Evolutionary conservation across 2,329 filamentous ascomycete genomes (phyloP).

Genomic region (Fonsecaea monophora): DNA sequence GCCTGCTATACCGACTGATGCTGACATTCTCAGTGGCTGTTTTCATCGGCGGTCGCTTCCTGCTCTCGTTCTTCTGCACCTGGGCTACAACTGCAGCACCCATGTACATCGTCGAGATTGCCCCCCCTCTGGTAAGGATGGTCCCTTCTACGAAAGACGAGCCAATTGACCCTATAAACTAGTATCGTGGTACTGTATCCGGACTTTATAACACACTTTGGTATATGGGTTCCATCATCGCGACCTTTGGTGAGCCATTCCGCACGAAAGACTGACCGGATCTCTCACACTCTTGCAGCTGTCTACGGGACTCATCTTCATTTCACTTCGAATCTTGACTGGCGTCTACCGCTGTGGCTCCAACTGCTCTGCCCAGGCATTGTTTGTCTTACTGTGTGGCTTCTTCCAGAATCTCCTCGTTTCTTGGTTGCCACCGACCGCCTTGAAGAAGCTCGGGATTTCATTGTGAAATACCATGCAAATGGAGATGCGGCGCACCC

Average conservation of each 20-base stretch:
- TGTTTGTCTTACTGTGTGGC: slow-evolving; percentile 62
- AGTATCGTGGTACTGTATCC: slow-evolving; percentile 55
- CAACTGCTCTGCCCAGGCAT: slow-evolving; percentile 67
- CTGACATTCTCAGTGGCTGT: slow-evolving; percentile 38
- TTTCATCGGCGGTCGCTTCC: slow-evolving; percentile 59
- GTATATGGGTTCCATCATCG: slow-evolving; percentile 60
- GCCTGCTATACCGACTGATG: not conserved
- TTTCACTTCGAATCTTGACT: slow-evolving; percentile 56
- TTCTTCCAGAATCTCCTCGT: slow-evolving; percentile 66
- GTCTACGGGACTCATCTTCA: slow-evolving; percentile 28
- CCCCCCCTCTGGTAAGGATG: slow-evolving; percentile 49
- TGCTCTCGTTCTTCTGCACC: slow-evolving; percentile 49
- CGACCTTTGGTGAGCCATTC: slow-evolving; percentile 18
- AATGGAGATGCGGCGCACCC: slow-evolving; percentile 51
- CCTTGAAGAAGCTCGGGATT: slow-evolving; percentile 61
- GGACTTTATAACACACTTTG: slow-evolving; percentile 62
- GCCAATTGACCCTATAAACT: not conserved
- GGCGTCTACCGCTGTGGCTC: slow-evolving; percentile 70
- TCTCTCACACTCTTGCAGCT: slow-evolving; percentile 51
- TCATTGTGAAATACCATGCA: slow-evolving; percentile 53
- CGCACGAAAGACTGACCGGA: slow-evolving; percentile 44
- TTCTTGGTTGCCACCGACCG: slow-evolving; percentile 68
- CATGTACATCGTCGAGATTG: slow-evolving; percentile 53
- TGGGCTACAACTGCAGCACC: slow-evolving; percentile 52
- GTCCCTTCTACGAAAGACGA: not conserved